Conservation (phyloP, 2,329 filamentous ascomycete species). For the Penicillium sp. region DNA sequence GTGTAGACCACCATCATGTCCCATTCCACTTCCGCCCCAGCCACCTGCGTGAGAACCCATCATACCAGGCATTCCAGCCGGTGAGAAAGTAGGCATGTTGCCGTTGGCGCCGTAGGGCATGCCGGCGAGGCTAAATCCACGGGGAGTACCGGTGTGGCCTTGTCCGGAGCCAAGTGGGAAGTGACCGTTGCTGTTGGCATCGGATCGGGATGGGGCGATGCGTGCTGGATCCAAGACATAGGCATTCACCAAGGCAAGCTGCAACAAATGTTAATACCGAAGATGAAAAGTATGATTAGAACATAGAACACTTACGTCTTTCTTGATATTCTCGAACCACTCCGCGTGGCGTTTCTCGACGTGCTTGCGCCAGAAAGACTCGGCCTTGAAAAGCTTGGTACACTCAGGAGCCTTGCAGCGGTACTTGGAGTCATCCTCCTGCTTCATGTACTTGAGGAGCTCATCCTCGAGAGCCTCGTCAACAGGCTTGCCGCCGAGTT, state of each 20-base stretch:
- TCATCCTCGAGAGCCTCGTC: slow-evolving; percentile 88
- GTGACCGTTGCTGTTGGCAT: slow-evolving; percentile 93
- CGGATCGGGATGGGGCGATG: slow-evolving; percentile 87
- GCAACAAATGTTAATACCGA: slow-evolving; percentile 7
- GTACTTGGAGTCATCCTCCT: slow-evolving; percentile 96
- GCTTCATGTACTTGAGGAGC: slow-evolving; percentile 82
- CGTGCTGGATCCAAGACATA: slow-evolving; percentile 94
- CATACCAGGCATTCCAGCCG: slow-evolving; percentile 33
- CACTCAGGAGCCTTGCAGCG: slow-evolving; percentile 96
- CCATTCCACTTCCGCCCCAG: slow-evolving; percentile 35
- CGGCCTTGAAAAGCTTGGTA: slow-evolving; percentile 94
- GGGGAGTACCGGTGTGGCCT: slow-evolving; percentile 76
- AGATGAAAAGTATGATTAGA: neutral
- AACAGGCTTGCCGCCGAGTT: slow-evolving; percentile 81
- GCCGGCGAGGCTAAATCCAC: slow-evolving; percentile 83
- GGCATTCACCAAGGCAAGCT: slow-evolving; percentile 88
- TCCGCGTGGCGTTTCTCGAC: slow-evolving; percentile 93
- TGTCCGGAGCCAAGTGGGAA: slow-evolving; percentile 80
- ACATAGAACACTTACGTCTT: slow-evolving; percentile 67
- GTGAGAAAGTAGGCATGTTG: slow-evolving; percentile 27
- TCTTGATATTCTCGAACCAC: slow-evolving; percentile 76
- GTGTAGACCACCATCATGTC: slow-evolving; percentile 47
- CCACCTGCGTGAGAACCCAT: slow-evolving; percentile 30
- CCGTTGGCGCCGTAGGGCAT: slow-evolving; percentile 52
- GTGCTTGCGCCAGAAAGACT: slow-evolving; percentile 97